These are phyloP conservation scores for Sorghum bicolor DNA, from an alignment of 176 grass and related monocot genomes.

Conservation along the genomic window DNA sequence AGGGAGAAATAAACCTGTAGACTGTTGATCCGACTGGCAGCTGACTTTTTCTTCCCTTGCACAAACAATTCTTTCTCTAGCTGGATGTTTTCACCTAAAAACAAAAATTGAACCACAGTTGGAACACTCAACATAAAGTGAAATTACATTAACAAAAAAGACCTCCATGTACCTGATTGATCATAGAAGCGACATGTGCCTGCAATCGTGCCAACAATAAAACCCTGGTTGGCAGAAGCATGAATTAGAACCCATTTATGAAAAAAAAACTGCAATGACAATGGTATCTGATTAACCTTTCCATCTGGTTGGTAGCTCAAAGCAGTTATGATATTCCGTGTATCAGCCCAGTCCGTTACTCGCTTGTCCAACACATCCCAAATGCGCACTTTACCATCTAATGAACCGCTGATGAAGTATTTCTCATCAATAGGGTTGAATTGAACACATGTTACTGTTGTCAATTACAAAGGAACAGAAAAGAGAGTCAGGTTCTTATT, in stretches of 20 bases:
- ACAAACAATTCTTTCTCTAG: slow-evolving; percentile 57
- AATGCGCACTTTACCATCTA: slow-evolving; percentile 88
- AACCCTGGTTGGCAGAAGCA: slow-evolving; percentile 55
- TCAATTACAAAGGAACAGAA: slow-evolving; percentile 5
- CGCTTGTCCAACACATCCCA: slow-evolving; percentile 75
- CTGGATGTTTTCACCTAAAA: slow-evolving; percentile 57
- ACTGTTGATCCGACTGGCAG: slow-evolving; percentile 56
- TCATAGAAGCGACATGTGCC: slow-evolving; percentile 77
- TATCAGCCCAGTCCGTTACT: slow-evolving; percentile 84
- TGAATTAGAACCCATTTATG: slow-evolving; percentile 11
- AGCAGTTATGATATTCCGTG: slow-evolving; percentile 74
- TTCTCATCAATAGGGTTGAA: slow-evolving; percentile 78
- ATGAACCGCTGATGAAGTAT: slow-evolving; percentile 86
- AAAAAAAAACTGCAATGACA: neutral
- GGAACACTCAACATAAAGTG: neutral
- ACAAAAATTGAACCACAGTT: neutral
- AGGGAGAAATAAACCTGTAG: slow-evolving; percentile 56
- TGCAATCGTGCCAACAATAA: slow-evolving; percentile 68
- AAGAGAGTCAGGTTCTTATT: slow-evolving; percentile 2
- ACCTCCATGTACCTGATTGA: slow-evolving; percentile 44
- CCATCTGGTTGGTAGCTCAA: slow-evolving; percentile 74
- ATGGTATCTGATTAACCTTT: slow-evolving; percentile 54
- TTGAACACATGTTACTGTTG: slow-evolving; percentile 81
- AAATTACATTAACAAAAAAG: neutral
- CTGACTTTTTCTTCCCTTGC: slow-evolving; percentile 62